Percentiles rank a stretch among this genome's conserved stretches.
phyloP scores from a whole-genome alignment of 2,329 filamentous ascomycete genomes.

The Dothistroma septosporum region DNA sequence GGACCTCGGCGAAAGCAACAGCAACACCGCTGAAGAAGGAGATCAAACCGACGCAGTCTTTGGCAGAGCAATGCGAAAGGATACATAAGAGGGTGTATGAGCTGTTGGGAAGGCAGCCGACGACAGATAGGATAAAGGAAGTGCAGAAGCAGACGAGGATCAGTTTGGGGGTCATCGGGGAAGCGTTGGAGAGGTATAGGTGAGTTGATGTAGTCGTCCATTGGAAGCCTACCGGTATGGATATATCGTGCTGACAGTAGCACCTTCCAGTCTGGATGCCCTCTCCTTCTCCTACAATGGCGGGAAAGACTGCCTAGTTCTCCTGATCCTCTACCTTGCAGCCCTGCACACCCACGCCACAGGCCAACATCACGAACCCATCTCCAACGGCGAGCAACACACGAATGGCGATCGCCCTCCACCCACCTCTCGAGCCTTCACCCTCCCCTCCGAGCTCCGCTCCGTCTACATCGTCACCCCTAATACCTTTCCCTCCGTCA shows the following conservation, averaged over 20 bases:
- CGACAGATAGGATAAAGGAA: constrained; percentile 54
- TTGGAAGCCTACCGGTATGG: not conserved
- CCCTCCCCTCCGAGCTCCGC: constrained; percentile 56
- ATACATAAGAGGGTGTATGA: constrained; percentile 58
- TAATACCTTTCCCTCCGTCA: constrained; percentile 81
- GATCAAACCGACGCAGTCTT: constrained; percentile 14
- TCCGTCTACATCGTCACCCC: constrained; percentile 84
- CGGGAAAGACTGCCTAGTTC: constrained; percentile 93
- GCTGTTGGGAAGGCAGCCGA: constrained; percentile 61
- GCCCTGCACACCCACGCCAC: constrained; percentile 45
- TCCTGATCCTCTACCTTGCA: constrained; percentile 80
- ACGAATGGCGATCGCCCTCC: constrained; percentile 20
- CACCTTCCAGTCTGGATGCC: constrained; percentile 60
- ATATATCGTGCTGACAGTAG: constrained; percentile 1
- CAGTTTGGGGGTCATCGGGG: constrained; percentile 68
- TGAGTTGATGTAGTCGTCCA: constrained; percentile 42
- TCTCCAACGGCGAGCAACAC: constrained; percentile 18
- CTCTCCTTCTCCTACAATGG: constrained; percentile 94
- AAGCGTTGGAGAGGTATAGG: constrained; percentile 72
- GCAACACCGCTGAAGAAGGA: constrained; percentile 2
- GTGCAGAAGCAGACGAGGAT: constrained; percentile 72
- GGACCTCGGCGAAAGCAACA: constrained; percentile 6
- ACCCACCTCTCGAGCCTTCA: constrained; percentile 2
- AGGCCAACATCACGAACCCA: constrained; percentile 21
- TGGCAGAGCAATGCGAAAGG: constrained; percentile 44